These are phyloP conservation scores for Tetradesmus lagerheimii DNA, from an alignment of 139 green algal species.

Conservation along the genomic window DNA sequence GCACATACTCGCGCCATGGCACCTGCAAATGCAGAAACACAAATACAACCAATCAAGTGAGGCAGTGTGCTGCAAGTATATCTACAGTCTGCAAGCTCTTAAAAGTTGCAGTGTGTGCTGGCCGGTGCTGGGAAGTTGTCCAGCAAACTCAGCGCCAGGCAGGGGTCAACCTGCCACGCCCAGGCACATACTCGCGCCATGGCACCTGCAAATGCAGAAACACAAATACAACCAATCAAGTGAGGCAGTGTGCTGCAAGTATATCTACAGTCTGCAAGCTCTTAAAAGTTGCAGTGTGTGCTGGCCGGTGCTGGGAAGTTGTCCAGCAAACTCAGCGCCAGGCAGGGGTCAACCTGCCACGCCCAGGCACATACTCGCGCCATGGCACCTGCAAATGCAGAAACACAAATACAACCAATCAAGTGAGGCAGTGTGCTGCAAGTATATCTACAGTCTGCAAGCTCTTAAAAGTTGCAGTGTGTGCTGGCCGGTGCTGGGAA, in stretches of 20 bases:
- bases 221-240: no score
- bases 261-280: no score
- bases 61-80: no score
- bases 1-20: not conserved
- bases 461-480: not conserved
- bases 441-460: not conserved
- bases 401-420: no score
- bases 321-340: slow-evolving; percentile 63
- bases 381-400: not conserved
- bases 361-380: slow-evolving; percentile 54
- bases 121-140: no score
- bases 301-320: slow-evolving; percentile 63
- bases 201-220: slow-evolving; percentile 6
- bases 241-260: no score
- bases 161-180: slow-evolving; percentile 76
- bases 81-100: no score
- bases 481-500: no score
- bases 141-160: slow-evolving; percentile 63
- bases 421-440: not conserved
- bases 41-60: no score
- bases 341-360: slow-evolving; percentile 72
- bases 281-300: not conserved
- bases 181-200: slow-evolving; percentile 45
- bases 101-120: no score
- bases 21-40: not conserved